Conservation (phyloP, 1,284 basidiomycete genomes). For the Macrocybe sp. region DNA sequence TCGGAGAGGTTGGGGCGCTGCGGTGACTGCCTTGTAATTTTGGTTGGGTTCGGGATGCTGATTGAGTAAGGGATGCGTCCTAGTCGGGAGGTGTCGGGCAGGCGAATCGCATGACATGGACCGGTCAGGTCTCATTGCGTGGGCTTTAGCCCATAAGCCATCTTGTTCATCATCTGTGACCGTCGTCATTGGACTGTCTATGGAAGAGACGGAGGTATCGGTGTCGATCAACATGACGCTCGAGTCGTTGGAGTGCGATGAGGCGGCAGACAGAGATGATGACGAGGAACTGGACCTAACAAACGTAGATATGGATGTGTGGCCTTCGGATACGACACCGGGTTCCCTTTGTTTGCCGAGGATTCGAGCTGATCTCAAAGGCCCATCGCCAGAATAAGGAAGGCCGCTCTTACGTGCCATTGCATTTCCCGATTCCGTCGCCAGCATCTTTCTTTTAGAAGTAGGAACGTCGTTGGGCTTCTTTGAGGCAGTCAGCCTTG, state of each 20-base stretch:
- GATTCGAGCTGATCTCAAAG: background rate
- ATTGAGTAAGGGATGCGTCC: constrained; percentile 1
- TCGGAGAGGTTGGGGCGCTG: no score
- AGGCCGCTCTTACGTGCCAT: background rate
- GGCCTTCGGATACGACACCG: background rate
- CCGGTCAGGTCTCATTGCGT: background rate
- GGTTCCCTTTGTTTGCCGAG: constrained; percentile 1
- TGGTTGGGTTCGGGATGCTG: constrained; percentile 2
- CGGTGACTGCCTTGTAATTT: no score
- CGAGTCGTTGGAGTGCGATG: constrained; percentile 1
- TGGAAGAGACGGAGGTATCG: background rate
- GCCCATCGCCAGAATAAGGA: background rate
- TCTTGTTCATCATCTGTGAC: background rate
- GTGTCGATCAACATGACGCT: background rate
- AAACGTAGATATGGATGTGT: background rate
- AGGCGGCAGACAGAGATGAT: background rate
- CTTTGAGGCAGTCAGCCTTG: constrained; percentile 10
- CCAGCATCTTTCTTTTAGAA: constrained; percentile 7
- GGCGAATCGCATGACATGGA: background rate
- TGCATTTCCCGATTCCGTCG: background rate
- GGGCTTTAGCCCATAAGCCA: background rate
- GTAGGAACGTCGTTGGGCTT: background rate
- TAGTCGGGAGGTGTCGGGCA: background rate
- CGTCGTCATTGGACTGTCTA: background rate
- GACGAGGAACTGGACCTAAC: background rate